These are phyloP conservation scores for Choanephora cucurbitarum DNA, from an alignment of 371 early-diverging fungal species.

Conservation along the genomic window DNA sequence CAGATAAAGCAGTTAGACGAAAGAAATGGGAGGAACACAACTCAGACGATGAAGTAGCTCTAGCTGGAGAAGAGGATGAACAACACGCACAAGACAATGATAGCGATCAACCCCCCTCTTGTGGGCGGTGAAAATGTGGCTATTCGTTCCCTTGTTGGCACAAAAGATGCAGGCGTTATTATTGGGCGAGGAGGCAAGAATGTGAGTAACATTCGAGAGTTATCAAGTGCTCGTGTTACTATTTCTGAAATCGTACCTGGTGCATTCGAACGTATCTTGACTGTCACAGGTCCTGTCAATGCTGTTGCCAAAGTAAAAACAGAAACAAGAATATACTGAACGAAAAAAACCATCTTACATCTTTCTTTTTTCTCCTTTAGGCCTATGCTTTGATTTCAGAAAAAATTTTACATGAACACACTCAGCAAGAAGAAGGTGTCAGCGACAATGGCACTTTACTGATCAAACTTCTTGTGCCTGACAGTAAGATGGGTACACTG, in stretches of 20 bases:
- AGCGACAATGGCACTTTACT: slow-evolving; percentile 42
- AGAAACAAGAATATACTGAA: too few species aligned
- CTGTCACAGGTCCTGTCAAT: slow-evolving; percentile 71
- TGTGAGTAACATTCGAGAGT: slow-evolving; percentile 77
- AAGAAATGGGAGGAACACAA: slow-evolving; percentile 15
- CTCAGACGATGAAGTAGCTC: slow-evolving; percentile 12
- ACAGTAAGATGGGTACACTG: slow-evolving; percentile 82
- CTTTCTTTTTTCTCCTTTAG: too few species aligned
- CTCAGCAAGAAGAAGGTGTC: slow-evolving; percentile 25
- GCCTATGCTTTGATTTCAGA: slow-evolving; percentile 74
- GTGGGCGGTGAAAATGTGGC: slow-evolving; percentile 25
- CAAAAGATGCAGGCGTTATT: slow-evolving; percentile 83
- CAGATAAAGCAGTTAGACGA: slow-evolving; percentile 6
- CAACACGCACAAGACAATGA: not conserved
- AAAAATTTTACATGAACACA: slow-evolving; percentile 63
- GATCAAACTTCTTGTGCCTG: slow-evolving; percentile 74
- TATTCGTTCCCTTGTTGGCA: slow-evolving; percentile 75
- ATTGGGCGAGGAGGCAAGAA: slow-evolving; percentile 85
- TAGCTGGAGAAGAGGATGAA: not conserved
- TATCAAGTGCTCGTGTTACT: slow-evolving; percentile 74
- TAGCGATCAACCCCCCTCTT: not conserved
- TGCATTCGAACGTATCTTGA: slow-evolving; percentile 75
- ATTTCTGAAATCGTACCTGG: slow-evolving; percentile 79
- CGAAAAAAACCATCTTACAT: too few species aligned
- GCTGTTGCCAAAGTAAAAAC: slow-evolving; percentile 69